phyloP scores from a whole-genome alignment of 2,329 filamentous ascomycete species.

The Monosporascus sp. region DNA sequence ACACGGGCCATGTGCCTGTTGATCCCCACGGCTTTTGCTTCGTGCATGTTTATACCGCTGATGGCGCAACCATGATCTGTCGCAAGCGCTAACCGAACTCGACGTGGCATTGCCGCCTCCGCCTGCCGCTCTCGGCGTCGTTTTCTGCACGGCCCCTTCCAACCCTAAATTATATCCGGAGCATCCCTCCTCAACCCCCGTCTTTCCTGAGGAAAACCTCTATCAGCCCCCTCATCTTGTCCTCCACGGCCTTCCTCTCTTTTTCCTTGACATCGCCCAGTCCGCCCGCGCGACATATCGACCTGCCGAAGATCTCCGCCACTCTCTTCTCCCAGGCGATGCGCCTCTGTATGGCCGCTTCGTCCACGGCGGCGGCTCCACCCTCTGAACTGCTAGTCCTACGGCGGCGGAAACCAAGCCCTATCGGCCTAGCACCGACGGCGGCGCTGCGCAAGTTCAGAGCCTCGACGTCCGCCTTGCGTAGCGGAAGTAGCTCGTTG shows the following conservation, averaged over 20 bases:
- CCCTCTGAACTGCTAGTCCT: slow-evolving; percentile 10
- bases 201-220: slow-evolving; percentile 60
- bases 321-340: slow-evolving; percentile 55
- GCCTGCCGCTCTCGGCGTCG: too few relatives aligned
- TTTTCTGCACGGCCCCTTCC: too few relatives aligned
- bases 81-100: too few relatives aligned
- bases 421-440: slow-evolving; percentile 24
- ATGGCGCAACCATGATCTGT: too few relatives aligned
- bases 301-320: slow-evolving; percentile 58
- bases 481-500: slow-evolving; percentile 40
- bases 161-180: too few relatives aligned
- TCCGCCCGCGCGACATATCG: slow-evolving; percentile 50
- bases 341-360: slow-evolving; percentile 47
- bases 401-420: slow-evolving; percentile 40
- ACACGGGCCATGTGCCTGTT: too few relatives aligned
- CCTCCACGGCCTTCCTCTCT: slow-evolving; percentile 55
- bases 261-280: slow-evolving; percentile 31
- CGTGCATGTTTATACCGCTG: too few relatives aligned
- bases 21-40: too few relatives aligned
- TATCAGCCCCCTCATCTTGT: slow-evolving; percentile 59
- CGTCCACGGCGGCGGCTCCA: slow-evolving; percentile 19
- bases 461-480: slow-evolving; percentile 30
- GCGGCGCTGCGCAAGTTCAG: slow-evolving; percentile 19
- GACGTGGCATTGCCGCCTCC: too few relatives aligned
- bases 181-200: background rate